Base-by-base conservation (phyloP, 495 filamentous ascomycete species). In the Daldinia caldariorum region DNA sequence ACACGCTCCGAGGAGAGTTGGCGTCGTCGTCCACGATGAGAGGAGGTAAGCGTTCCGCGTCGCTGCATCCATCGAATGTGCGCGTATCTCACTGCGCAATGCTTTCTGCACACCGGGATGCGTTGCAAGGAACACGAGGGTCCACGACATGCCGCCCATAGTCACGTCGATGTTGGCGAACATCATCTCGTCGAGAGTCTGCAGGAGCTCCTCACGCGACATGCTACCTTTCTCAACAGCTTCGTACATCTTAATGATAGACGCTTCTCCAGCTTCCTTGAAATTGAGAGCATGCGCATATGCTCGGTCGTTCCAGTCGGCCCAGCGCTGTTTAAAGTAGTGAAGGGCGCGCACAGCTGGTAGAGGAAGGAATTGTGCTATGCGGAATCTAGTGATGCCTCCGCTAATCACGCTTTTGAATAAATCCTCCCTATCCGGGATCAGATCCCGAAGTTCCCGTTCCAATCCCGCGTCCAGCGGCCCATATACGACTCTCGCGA, bases 131-230 rank as follows among this genome's bases (percentile, higher is more conserved):
- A 45, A 45, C 16, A 45, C 41, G n/a, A 45, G 41, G 7, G 41
- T 45, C 41, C 41, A 45, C 7, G 41, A 45, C 41, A 45, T 45
- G 6, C 41, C 41, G 41, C 41, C 41, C 41, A 45, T 45, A 16
- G 41, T 45, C 41, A 45, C 41, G 16, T 45, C 41, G 7, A 45
- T 45, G 7, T 45, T 45, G 0, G 41, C 41, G 7, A 45, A 45
- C 41, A 45, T 45, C 41, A 45, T 45, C 6, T 45, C 41, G 16
- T 45, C 41, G 41, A 45, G 41, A 8, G 41, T 45, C 7, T 45
- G 41, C 7, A 45, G 41, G 6, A 45, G 41, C 12, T 45, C 41
- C 16, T 45, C 41, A 14, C 41, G 41, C 3, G 41, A 45, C 41
- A 45, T 45, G 7, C n/a, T 16, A 0, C 41, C 41, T 45, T 45